phyloP scores from a whole-genome alignment of 176 grass and related monocot species.

The Oryza officinalis region DNA sequence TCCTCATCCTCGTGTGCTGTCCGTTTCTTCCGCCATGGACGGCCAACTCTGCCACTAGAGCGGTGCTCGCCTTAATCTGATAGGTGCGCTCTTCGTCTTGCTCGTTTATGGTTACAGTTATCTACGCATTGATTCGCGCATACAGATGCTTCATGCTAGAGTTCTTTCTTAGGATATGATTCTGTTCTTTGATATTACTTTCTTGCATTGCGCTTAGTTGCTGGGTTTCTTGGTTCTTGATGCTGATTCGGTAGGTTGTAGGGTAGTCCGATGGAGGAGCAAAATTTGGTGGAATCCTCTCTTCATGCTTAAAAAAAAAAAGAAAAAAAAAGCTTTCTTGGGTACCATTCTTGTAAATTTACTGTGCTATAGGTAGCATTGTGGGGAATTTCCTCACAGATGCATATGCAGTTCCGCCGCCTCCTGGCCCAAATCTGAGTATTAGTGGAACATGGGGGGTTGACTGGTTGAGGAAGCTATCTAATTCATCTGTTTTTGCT shows the following conservation, averaged over 20 bases:
- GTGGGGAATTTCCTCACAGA: neutral
- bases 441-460: neutral
- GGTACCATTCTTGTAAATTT: neutral
- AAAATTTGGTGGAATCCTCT: neutral
- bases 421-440: neutral
- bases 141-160: no score
- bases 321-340: neutral
- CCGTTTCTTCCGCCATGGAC: neutral
- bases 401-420: neutral
- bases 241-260: neutral
- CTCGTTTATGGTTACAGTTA: neutral
- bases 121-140: neutral
- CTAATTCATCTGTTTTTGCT: neutral
- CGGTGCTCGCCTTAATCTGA: neutral
- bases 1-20: neutral
- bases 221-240: neutral
- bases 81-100: neutral
- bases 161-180: neutral
- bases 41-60: neutral
- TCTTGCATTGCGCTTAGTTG: neutral
- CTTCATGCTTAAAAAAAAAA: neutral
- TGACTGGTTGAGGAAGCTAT: neutral
- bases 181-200: neutral
- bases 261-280: conserved; percentile 1
- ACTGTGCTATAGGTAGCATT: neutral